Evolutionary conservation across 805 yeast species (phyloP), one percentile per base, ranked within the genome.

Genomic region (Zygoascus ofunaensis): DNA sequence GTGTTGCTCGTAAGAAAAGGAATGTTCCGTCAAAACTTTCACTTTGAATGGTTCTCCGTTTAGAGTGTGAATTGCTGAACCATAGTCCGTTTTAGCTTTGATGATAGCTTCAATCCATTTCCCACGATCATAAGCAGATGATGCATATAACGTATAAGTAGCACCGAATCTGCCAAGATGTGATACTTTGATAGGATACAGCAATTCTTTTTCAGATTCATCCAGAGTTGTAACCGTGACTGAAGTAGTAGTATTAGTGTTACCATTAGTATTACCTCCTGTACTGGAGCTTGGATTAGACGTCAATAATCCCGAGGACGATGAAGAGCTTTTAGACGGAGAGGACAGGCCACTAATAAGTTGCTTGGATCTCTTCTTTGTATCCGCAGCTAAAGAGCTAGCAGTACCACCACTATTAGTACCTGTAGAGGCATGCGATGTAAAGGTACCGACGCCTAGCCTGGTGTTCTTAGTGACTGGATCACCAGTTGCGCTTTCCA

Each of bases 1-100:
- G 5, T 69, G 63, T 2, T 69, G 72, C n/a, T 77, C 82, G 58
- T 80, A 82, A 1, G 79, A 80, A 61, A 84, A 85, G 44, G 71
- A 68, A 21, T 72, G 68, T 52, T 79, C 82, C 4, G 81, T 66
- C 4, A 85, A 55, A 4, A 75, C 69, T 30, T 66, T 62, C 34
- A 82, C 55, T 7, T 66, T 55, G 56, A 80, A 80, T 0, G 85
- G 81, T 46, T 75, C 82, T 1, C 70, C 57, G 24, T 61, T 68
- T 17, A 61, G 58, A 10, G 66, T 55, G 30, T 53, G 58, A 12
- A 59, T 59, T 3, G 57, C 49, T 10, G 60, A 57, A 30, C 62
- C 63, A 17, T 57, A 59, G 42, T 63, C 64, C 32, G 66, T 64
- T 42, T 65, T 68, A 12, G 82, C 79, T 8, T 62, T 63, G 17